phyloP scores from a whole-genome alignment of 768 basidiomycete species.

The Boletus sp. region DNA sequence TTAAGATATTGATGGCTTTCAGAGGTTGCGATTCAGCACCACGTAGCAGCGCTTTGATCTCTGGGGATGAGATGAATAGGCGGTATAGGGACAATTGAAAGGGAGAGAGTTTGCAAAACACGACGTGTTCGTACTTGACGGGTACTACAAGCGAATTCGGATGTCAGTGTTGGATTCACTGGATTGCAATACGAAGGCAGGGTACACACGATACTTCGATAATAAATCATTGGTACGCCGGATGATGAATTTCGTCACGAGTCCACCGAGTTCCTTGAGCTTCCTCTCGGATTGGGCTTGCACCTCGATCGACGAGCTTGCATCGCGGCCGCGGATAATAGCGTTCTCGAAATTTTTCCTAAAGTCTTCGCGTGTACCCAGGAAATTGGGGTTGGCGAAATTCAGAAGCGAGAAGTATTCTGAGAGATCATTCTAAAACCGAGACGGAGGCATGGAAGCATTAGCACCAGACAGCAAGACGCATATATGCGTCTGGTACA shows the following conservation, averaged over 20 bases:
- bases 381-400: slow-evolving; percentile 89
- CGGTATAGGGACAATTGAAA: slow-evolving; percentile 86
- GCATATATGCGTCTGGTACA: slow-evolving; percentile 2
- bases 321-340: slow-evolving; percentile 88
- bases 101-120: slow-evolving; percentile 84
- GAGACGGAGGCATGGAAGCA: not conserved
- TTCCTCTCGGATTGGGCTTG: slow-evolving; percentile 87
- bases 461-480: not conserved
- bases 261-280: slow-evolving; percentile 82
- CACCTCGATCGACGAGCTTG: slow-evolving; percentile 74
- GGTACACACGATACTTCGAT: slow-evolving; percentile 84
- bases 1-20: slow-evolving; percentile 91
- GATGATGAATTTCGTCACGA: slow-evolving; percentile 94
- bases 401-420: slow-evolving; percentile 93
- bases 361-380: slow-evolving; percentile 88
- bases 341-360: slow-evolving; percentile 92
- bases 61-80: slow-evolving; percentile 88
- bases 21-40: slow-evolving; percentile 91
- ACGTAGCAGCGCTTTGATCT: slow-evolving; percentile 85
- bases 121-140: slow-evolving; percentile 98
- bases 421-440: slow-evolving; percentile 80
- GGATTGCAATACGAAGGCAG: not conserved
- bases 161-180: not conserved
- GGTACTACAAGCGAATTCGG: slow-evolving; percentile 60
- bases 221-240: slow-evolving; percentile 90